Evolutionary conservation across 2,329 filamentous ascomycete species (phyloP), one percentile per base, ranked within the genome.

Genomic region (Didymellaceae sp.): DNA sequence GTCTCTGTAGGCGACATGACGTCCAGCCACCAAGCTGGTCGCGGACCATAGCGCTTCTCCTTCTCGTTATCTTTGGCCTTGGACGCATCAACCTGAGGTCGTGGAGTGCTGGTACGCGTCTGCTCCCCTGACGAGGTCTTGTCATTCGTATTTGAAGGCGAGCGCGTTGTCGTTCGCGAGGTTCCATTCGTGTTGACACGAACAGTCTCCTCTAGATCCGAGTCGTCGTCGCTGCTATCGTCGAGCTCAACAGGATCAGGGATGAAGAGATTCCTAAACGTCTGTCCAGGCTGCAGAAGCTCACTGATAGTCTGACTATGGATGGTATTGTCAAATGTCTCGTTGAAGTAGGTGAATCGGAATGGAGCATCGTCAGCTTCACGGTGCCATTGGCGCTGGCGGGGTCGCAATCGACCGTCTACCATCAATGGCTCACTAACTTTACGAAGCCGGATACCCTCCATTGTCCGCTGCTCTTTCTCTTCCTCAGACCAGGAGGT

Each of bases 341-440:
- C 94, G 72, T 97, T 97, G 80, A 99, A 99, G 73, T 99, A 99
- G 0, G 94, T 97, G 72, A 97, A 99, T 20, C 94, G 85, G 71
- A 95, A 97, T 0, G 94, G 94, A 0, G 88, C 86, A 58, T 97
- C 93, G 54, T 96, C 92, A 57, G 94, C 90, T 44, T 90, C 86
- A 30, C 88, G 84, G 70, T 91, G 93, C 93, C 93, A 99, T 11
- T 84, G 83, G 61, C 89, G 86, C 62, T 75, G 78, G 30, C 90
- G 85, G 10, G 92, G 91, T 5, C 94, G 86, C 34, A 99, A 77
- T 45, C 94, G 85, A 0, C 94, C 94, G 52, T 93, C 93, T 52
- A 99, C 87, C 61, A 97, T 84, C 66, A 97, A 86, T 8, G 94
- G 94, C 69, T 99, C 94, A 5, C 88, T 95, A 58, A 97, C 93